Conservation (phyloP, 75 land plant genomes). For the Selaginella moellendorffii region DNA sequence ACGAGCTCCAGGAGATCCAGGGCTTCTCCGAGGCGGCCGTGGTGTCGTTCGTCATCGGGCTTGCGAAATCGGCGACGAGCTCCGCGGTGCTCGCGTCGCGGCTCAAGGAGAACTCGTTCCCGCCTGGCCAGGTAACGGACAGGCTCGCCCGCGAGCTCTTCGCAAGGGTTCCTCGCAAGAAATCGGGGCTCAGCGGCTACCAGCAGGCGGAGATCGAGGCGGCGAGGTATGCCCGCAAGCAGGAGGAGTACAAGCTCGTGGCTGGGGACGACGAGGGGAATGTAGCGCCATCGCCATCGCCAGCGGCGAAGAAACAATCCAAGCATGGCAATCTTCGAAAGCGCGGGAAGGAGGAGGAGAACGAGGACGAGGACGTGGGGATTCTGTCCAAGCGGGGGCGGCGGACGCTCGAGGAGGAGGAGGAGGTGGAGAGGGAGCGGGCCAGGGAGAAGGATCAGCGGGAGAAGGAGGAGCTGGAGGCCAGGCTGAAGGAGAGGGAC, state of each 20-base stretch:
- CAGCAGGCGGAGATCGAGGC: slow-evolving; percentile 75
- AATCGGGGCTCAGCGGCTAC: slow-evolving; percentile 46
- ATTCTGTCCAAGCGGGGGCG: not conserved
- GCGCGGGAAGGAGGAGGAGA: slow-evolving; percentile 33
- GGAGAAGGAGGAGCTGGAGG: not conserved
- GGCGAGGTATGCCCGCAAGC: slow-evolving; percentile 49
- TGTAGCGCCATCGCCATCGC: too few species aligned
- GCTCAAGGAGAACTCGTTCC: slow-evolving; percentile 33
- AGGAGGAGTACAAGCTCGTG: slow-evolving; percentile 40
- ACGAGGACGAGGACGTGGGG: slow-evolving; percentile 55
- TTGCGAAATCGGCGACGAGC: slow-evolving; percentile 24
- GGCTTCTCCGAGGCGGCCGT: slow-evolving; percentile 51
- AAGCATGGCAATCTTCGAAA: slow-evolving; percentile 44
- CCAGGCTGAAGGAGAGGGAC: not conserved
- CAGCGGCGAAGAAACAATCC: too few species aligned
- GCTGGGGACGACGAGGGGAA: slow-evolving; percentile 76
- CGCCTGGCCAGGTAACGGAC: slow-evolving; percentile 35
- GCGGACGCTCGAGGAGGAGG: not conserved
- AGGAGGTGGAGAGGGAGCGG: not conserved
- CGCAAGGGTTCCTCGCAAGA: slow-evolving; percentile 44
- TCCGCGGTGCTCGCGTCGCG: slow-evolving; percentile 30
- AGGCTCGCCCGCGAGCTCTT: slow-evolving; percentile 57
- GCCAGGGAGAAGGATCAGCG: not conserved
- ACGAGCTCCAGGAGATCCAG: slow-evolving; percentile 43
- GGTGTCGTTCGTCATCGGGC: slow-evolving; percentile 47